Percentiles rank a stretch among this genome's conserved stretches.
phyloP scores from a whole-genome alignment of 2,329 filamentous ascomycete species.

The Ceratocystis ficicola region DNA sequence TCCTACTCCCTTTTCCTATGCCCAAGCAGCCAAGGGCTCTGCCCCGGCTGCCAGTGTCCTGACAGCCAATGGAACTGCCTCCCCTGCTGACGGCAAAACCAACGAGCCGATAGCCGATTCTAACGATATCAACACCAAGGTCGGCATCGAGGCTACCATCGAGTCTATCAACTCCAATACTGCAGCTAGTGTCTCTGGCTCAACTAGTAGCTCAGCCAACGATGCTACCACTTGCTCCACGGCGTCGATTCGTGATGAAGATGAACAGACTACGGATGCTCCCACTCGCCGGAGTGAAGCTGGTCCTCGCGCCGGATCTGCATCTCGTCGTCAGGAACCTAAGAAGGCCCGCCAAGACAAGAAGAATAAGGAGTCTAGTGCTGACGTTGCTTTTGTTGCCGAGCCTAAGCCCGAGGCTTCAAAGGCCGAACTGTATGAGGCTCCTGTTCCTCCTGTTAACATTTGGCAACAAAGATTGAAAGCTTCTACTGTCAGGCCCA shows the following conservation, averaged over 20 bases:
- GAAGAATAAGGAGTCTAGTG: conserved; percentile 38
- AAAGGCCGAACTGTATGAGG: conserved; percentile 61
- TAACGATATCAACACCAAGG: conserved; percentile 18
- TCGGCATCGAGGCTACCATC: conserved; percentile 2
- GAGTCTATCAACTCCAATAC: conserved; percentile 16
- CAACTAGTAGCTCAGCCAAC: conserved; percentile 23
- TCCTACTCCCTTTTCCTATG: conserved; percentile 70
- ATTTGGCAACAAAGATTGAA: conserved; percentile 74
- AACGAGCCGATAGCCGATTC: conserved; percentile 18
- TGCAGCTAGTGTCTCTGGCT: conserved; percentile 22
- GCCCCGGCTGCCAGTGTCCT: conserved; percentile 11
- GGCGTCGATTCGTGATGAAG: conserved; percentile 34
- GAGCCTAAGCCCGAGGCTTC: conserved; percentile 44
- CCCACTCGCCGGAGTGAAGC: conserved; percentile 34
- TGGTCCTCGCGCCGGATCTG: conserved; percentile 12
- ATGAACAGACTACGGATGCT: conserved; percentile 31
- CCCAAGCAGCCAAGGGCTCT: conserved; percentile 72
- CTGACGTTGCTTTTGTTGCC: conserved; percentile 24
- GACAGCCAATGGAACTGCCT: conserved; percentile 9
- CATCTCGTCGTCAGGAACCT: conserved; percentile 26
- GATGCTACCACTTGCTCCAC: conserved; percentile 27
- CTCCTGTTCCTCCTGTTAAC: conserved; percentile 73
- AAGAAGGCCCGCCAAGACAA: conserved; percentile 46
- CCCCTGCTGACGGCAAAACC: conserved; percentile 1
- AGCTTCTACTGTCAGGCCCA: conserved; percentile 39